Evolutionary conservation across 2,329 filamentous ascomycete genomes (phyloP), one percentile per base, ranked within the genome.

Genomic region (Colletotrichum spinosum): DNA sequence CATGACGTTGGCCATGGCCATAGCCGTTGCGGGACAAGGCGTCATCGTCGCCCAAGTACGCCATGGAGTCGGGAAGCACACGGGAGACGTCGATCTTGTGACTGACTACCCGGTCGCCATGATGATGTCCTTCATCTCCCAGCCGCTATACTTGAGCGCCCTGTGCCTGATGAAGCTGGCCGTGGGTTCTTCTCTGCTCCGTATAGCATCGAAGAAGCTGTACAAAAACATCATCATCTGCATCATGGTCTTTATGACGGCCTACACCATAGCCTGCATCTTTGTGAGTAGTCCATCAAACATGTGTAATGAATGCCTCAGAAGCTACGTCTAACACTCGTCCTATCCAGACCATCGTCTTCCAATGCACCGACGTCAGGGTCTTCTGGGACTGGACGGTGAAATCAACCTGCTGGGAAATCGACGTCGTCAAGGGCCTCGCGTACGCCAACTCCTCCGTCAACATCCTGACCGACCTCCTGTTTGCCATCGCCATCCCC

Each of bases 341-440:
- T 13, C 11, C 13, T 34, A 11, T 33, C 25, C 11, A 77, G 72
- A 84, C 83, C 0, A 67, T 85, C 2, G 60, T 85, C 2, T 71
- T 84, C 2, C 82, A 86, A 63, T 86, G 84, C 53, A 78, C 76
- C 6, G 76, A 85, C 46, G 71, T 85, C 1, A 75, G 77, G 6
- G 66, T 80, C 0, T 75, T 79, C 35, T 86, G 83, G 83, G 81
- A 86, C 66, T 49, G 44, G 0, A 71, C 69, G 0, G 73, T 80
- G 2, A 70, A 76, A 9, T 72, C 76, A 0, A 77, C 73, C 1
- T 86, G 84, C 67, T 86, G 81, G 78, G 61, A 73, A 1, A 63
- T 71, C 6, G 51, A 54, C 1, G 81, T 78, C 0, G 72, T 84
- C 6, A 74, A 80, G 37, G 74, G 70, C 1, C 72, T 86, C 2